Percentiles rank a stretch among this genome's conserved stretches.
Evolutionary conservation across 257 asterid genomes (phyloP).

Genomic region (Solanum corneliomulleri): DNA sequence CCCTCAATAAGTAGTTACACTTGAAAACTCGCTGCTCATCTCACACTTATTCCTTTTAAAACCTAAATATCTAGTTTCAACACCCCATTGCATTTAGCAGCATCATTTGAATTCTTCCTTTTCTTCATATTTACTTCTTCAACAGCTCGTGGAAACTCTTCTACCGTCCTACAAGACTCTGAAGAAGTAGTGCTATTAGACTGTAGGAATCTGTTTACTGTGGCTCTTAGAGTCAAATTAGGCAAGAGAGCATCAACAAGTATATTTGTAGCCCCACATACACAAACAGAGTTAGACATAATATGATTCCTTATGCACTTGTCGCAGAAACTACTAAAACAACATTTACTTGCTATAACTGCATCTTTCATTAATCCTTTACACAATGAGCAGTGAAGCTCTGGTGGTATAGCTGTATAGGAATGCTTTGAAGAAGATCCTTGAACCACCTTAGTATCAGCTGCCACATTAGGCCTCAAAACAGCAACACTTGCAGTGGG

Average conservation of each 20-base stretch:
- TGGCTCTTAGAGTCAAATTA: slow-evolving; percentile 77
- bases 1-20: neutral
- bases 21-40: neutral
- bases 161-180: slow-evolving; percentile 2
- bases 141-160: slow-evolving; percentile 34
- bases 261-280: slow-evolving; percentile 65
- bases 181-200: slow-evolving; percentile 46
- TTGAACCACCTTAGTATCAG: slow-evolving; percentile 75
- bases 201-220: slow-evolving; percentile 62
- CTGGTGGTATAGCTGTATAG: slow-evolving; percentile 70
- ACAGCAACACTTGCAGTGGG: slow-evolving; percentile 83
- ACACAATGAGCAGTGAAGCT: slow-evolving; percentile 81
- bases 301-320: slow-evolving; percentile 77
- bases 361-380: slow-evolving; percentile 96
- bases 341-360: slow-evolving; percentile 89
- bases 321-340: slow-evolving; percentile 81
- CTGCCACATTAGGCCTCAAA: slow-evolving; percentile 79
- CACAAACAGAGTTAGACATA: slow-evolving; percentile 60
- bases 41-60: neutral
- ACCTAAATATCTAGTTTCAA: neutral
- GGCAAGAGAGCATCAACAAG: slow-evolving; percentile 92
- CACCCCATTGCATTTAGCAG: slow-evolving; percentile 69
- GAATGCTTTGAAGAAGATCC: slow-evolving; percentile 42
- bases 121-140: slow-evolving; percentile 89
- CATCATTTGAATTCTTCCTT: slow-evolving; percentile 65